Conservation (phyloP, 306 rosid genomes). For the Cajanus cajan region DNA sequence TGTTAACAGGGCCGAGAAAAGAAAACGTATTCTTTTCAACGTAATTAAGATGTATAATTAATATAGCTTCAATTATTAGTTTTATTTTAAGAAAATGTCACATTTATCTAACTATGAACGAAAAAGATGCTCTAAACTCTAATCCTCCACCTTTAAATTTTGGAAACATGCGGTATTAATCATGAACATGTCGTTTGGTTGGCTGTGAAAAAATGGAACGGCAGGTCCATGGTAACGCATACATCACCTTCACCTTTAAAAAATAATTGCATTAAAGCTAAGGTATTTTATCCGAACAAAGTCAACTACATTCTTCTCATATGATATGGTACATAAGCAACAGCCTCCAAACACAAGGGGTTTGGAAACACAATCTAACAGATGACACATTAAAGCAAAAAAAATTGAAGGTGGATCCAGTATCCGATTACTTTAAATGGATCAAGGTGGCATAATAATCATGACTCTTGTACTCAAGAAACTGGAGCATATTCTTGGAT, state of each 20-base stretch:
- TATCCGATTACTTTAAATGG: constrained; percentile 26
- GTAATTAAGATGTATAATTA: neutral
- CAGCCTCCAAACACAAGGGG: constrained; percentile 27
- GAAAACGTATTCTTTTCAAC: neutral
- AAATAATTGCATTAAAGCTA: constrained; percentile 22
- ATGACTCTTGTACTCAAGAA: constrained; percentile 34
- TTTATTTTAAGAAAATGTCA: neutral
- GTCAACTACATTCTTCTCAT: constrained; percentile 19
- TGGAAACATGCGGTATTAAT: neutral
- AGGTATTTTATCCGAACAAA: neutral
- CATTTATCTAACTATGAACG: neutral
- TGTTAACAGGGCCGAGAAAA: neutral
- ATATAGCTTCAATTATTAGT: neutral
- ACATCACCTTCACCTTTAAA: neutral
- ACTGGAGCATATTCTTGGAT: constrained; percentile 89
- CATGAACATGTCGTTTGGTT: neutral
- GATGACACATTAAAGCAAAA: constrained; percentile 18
- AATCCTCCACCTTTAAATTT: neutral
- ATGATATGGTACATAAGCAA: constrained; percentile 27
- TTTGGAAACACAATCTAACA: constrained; percentile 16
- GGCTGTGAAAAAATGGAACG: neutral
- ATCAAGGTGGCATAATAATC: constrained; percentile 31
- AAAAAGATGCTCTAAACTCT: neutral
- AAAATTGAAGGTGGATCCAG: constrained; percentile 26
- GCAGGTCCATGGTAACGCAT: neutral